Evolutionary conservation across 257 asterid species (phyloP).

Genomic region (Solanum medicagineum): DNA sequence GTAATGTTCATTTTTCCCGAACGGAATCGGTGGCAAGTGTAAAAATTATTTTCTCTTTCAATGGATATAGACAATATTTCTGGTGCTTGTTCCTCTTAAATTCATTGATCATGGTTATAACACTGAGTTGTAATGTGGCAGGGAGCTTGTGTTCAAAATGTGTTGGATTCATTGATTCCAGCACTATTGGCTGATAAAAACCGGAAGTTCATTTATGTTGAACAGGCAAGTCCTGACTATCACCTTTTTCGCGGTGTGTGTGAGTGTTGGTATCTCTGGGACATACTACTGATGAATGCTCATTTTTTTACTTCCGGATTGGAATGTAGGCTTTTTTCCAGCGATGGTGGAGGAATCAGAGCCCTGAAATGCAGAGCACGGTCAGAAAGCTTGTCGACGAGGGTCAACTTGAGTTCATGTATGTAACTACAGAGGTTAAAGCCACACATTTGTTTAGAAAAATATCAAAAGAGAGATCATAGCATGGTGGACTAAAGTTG

Average conservation of each 20-base stretch:
- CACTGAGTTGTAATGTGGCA: conserved; percentile 11
- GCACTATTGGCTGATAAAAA: conserved; percentile 70
- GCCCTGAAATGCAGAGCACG: conserved; percentile 41
- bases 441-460: background rate
- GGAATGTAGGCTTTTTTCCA: conserved; percentile 77
- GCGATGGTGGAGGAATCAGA: conserved; percentile 96
- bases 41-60: background rate
- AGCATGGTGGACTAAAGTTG: background rate
- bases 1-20: no score
- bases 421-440: background rate
- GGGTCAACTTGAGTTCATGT: conserved; percentile 97
- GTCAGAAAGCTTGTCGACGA: conserved; percentile 52
- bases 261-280: background rate
- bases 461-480: background rate
- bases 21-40: background rate
- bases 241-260: background rate
- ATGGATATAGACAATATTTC: background rate
- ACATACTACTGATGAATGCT: background rate
- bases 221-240: conserved; percentile 33
- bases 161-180: conserved; percentile 83
- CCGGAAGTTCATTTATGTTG: conserved; percentile 76
- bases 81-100: background rate
- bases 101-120: background rate
- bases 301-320: background rate
- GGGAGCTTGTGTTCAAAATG: conserved; percentile 95